These are phyloP conservation scores for Acanthamoeba triangularis DNA, from an alignment of 208 protist genomes.

Conservation along the genomic window DNA sequence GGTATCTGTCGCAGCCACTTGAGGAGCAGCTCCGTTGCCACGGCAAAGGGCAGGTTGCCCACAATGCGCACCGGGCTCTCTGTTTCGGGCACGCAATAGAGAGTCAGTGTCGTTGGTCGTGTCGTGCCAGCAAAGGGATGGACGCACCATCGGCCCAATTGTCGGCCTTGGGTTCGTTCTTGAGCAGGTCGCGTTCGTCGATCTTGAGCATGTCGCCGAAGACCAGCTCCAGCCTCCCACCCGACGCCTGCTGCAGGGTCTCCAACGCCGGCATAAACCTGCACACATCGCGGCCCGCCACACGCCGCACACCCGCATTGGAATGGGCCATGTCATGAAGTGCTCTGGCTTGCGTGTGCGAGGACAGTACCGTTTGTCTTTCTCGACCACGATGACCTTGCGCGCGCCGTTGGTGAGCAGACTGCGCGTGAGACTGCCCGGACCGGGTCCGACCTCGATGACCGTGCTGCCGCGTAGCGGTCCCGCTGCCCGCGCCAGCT, in stretches of 20 bases:
- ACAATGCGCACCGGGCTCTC: constrained; percentile 49
- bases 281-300: background rate
- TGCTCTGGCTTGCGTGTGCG: too few relatives aligned
- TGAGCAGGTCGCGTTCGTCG: constrained; percentile 55
- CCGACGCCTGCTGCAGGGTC: constrained; percentile 30
- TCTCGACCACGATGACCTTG: constrained; percentile 73
- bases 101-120: too few relatives aligned
- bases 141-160: constrained; percentile 36
- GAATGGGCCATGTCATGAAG: too few relatives aligned
- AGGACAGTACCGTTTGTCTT: constrained; percentile 68
- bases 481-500: background rate
- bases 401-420: constrained; percentile 65
- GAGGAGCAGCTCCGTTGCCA: constrained; percentile 65
- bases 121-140: too few relatives aligned
- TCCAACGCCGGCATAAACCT: constrained; percentile 51
- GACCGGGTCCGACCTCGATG: constrained; percentile 68
- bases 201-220: constrained; percentile 46
- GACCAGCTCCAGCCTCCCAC: background rate
- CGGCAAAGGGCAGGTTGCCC: constrained; percentile 64
- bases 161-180: constrained; percentile 37
- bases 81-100: background rate
- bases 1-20: constrained; percentile 67
- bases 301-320: too few relatives aligned
- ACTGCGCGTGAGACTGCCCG: constrained; percentile 70
- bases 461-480: constrained; percentile 10